Percentiles rank a stretch among this genome's conserved stretches.
These are phyloP conservation scores for Sphaerobolus stellatus DNA, from an alignment of 1,284 basidiomycete genomes.

Conservation along the genomic window DNA sequence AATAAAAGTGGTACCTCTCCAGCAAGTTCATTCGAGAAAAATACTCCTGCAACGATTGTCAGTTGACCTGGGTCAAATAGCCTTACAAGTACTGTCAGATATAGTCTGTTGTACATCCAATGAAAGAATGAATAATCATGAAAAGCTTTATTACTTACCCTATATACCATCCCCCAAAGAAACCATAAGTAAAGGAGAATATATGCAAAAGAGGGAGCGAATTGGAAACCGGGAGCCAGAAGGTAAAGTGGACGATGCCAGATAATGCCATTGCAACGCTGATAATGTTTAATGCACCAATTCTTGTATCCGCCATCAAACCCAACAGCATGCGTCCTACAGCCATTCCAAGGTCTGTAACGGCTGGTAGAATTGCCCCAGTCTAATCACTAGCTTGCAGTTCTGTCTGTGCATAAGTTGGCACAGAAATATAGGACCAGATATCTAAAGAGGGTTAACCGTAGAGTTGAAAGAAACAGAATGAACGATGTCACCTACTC, in stretches of 20 bases:
- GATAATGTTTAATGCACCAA: background rate
- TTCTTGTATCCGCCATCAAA: background rate
- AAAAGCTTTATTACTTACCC: background rate
- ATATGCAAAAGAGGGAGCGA: background rate
- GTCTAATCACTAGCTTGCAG: background rate
- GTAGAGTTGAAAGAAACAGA: background rate
- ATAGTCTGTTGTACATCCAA: background rate
- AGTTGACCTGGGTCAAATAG: background rate
- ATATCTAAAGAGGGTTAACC: background rate
- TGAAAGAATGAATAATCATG: background rate
- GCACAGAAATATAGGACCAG: background rate
- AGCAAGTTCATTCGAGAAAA: background rate
- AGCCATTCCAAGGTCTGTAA: background rate
- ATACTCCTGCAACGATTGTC: background rate
- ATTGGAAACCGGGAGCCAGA: slow-evolving; percentile 2
- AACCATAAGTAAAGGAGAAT: slow-evolving; percentile 1
- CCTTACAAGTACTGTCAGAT: background rate
- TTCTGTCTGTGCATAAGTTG: background rate
- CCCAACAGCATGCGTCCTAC: background rate
- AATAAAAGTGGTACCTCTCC: background rate
- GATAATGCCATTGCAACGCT: background rate
- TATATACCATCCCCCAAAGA: slow-evolving; percentile 1
- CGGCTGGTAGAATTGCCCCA: background rate
- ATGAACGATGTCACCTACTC: background rate
- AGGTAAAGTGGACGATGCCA: background rate